Conservation (phyloP, 495 filamentous ascomycete genomes). For the Penicillium alfredii region DNA sequence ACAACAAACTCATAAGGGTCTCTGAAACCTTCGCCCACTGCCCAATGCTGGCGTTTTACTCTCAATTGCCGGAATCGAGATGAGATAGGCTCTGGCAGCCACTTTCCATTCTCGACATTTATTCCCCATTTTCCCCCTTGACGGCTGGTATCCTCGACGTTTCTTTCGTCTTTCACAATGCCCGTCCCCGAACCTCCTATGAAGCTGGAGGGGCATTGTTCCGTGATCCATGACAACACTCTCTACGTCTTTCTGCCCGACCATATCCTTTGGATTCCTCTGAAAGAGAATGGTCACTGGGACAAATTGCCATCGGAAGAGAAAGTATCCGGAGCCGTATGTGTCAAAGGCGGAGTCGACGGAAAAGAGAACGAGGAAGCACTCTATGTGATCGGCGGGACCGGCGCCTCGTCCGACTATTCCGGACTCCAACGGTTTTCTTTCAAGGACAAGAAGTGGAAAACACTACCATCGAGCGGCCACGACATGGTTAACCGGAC, state of each 20-base stretch:
- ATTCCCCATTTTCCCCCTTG: slow-evolving; percentile 12
- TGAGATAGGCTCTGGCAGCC: slow-evolving; percentile 43
- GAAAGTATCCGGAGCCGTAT: slow-evolving; percentile 67
- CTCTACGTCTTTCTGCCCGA: slow-evolving; percentile 76
- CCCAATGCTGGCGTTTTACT: slow-evolving; percentile 8
- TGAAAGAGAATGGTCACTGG: slow-evolving; percentile 69
- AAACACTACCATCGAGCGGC: slow-evolving; percentile 54
- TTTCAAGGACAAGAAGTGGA: slow-evolving; percentile 73
- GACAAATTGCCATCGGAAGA: slow-evolving; percentile 49
- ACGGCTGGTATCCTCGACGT: slow-evolving; percentile 24
- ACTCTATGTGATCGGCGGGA: slow-evolving; percentile 82
- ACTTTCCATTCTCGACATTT: slow-evolving; percentile 18
- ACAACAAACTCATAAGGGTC: too few species aligned
- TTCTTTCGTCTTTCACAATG: slow-evolving; percentile 41
- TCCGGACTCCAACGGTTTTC: slow-evolving; percentile 78
- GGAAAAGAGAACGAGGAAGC: slow-evolving; percentile 52
- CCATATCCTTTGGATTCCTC: slow-evolving; percentile 67
- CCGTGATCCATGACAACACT: slow-evolving; percentile 72
- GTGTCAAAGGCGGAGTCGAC: slow-evolving; percentile 58
- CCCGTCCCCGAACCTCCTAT: slow-evolving; percentile 57
- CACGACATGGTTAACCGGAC: slow-evolving; percentile 56
- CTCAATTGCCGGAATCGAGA: slow-evolving; percentile 17
- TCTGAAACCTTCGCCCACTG: too few species aligned
- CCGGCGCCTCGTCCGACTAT: slow-evolving; percentile 50
- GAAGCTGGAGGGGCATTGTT: slow-evolving; percentile 70